Percentiles rank a stretch among this genome's conserved stretches.
Evolutionary conservation across 108 stramenopile species (phyloP).

Genomic region (Cyclotella baltica): DNA sequence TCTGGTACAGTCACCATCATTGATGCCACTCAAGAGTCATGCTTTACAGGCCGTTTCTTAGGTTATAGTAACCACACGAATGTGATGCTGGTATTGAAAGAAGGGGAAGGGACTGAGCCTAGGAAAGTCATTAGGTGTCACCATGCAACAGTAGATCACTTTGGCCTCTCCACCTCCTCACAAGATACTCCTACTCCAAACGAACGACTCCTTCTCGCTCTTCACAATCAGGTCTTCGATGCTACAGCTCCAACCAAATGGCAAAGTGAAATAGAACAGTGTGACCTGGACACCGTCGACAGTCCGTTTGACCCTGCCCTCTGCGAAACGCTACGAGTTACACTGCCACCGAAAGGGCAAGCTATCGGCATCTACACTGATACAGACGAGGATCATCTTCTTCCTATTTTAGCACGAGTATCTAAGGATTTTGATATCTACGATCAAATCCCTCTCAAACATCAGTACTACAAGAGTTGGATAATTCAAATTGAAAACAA

Average conservation of each 20-base stretch:
- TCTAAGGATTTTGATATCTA: neutral
- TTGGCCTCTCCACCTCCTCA: neutral
- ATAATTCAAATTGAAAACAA: slow-evolving; percentile 7
- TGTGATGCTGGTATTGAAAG: neutral
- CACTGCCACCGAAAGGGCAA: slow-evolving; percentile 2
- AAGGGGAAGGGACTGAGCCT: neutral
- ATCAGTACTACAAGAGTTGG: slow-evolving; percentile 12
- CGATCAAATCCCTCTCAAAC: neutral
- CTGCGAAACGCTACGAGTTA: neutral
- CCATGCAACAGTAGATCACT: neutral
- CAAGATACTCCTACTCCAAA: neutral
- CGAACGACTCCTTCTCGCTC: neutral
- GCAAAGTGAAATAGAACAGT: neutral
- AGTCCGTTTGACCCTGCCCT: slow-evolving; percentile 1
- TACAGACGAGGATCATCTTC: neutral
- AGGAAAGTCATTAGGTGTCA: neutral
- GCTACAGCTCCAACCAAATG: neutral
- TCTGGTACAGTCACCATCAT: neutral
- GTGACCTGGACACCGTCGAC: neutral
- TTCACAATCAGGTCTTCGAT: neutral
- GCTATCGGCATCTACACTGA: slow-evolving; percentile 7
- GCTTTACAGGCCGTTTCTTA: neutral
- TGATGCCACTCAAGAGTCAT: neutral
- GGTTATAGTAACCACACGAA: neutral
- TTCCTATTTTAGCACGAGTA: neutral